These are phyloP conservation scores for Aspergillus novoparasiticus DNA, from an alignment of 2,329 filamentous ascomycete species.

Conservation along the genomic window DNA sequence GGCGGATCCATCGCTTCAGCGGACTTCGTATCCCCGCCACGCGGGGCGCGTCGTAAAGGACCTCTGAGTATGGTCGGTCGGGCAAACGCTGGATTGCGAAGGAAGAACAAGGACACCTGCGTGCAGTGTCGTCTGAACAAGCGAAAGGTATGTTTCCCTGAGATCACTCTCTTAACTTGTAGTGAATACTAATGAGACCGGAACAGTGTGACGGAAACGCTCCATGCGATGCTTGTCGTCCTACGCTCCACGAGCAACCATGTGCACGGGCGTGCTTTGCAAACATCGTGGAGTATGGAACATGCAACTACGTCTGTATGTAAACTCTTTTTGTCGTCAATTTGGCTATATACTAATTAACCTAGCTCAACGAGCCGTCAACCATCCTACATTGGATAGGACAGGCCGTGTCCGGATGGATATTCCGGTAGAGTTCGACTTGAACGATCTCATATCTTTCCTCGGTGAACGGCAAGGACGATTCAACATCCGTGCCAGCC, in stretches of 20 bases:
- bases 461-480: constrained; percentile 41
- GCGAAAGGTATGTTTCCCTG: constrained; percentile 40
- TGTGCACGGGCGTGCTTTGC: constrained; percentile 49
- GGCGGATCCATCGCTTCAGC: constrained; percentile 45
- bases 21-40: constrained; percentile 44
- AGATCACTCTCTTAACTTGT: not conserved
- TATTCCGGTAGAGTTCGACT: constrained; percentile 43
- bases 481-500: constrained; percentile 49
- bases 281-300: constrained; percentile 47
- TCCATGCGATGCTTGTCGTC: constrained; percentile 46
- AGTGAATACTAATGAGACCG: constrained; percentile 14
- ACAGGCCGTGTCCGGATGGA: constrained; percentile 41
- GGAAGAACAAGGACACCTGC: constrained; percentile 49
- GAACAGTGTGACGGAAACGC: constrained; percentile 44
- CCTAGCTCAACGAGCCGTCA: constrained; percentile 46
- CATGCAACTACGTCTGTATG: constrained; percentile 51
- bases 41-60: constrained; percentile 47
- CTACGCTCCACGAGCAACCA: constrained; percentile 45
- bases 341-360: constrained; percentile 19
- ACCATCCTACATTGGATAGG: constrained; percentile 42
- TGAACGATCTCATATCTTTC: constrained; percentile 41
- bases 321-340: not conserved
- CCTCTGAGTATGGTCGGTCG: constrained; percentile 42
- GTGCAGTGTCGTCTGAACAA: constrained; percentile 48
- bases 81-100: constrained; percentile 44